phyloP scores from a whole-genome alignment of 2,329 filamentous ascomycete species.

The Paramyrothecium sp. region DNA sequence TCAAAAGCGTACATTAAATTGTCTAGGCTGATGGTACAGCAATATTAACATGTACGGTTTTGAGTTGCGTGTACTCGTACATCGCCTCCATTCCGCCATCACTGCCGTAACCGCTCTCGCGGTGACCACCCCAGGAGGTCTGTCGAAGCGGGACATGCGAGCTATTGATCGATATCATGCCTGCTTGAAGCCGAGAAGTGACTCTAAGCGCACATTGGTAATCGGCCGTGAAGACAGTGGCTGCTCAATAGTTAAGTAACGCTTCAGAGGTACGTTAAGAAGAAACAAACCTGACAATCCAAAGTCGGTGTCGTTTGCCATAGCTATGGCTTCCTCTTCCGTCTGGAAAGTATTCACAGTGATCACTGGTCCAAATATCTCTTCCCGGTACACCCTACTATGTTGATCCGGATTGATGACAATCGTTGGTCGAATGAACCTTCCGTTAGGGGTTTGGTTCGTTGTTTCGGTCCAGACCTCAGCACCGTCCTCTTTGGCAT shows the following conservation, averaged over 20 bases:
- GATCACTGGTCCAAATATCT: slow-evolving; percentile 12
- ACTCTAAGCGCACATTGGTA: slow-evolving; percentile 47
- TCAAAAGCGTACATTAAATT: too few species aligned
- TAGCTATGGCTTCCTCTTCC: slow-evolving; percentile 6
- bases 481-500: background rate
- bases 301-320: slow-evolving; percentile 9
- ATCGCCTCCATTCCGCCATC: slow-evolving; percentile 7
- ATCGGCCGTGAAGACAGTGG: slow-evolving; percentile 55
- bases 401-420: background rate
- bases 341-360: background rate
- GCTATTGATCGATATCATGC: slow-evolving; percentile 55
- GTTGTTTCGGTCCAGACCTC: background rate
- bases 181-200: slow-evolving; percentile 50
- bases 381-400: slow-evolving; percentile 1
- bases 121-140: slow-evolving; percentile 9
- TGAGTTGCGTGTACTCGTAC: slow-evolving; percentile 9
- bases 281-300: slow-evolving; percentile 8
- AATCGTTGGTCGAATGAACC: background rate
- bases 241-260: slow-evolving; percentile 46
- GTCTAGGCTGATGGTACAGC: too few species aligned
- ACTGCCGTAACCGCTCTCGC: slow-evolving; percentile 10
- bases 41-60: slow-evolving; percentile 8
- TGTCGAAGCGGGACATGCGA: slow-evolving; percentile 4
- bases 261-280: slow-evolving; percentile 54
- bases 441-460: slow-evolving; percentile 23